A percentile compares a stretch with the other conserved stretches of the same genome.
Evolutionary conservation across 768 basidiomycete species (phyloP).

Genomic region (Daedaleopsis nitida): DNA sequence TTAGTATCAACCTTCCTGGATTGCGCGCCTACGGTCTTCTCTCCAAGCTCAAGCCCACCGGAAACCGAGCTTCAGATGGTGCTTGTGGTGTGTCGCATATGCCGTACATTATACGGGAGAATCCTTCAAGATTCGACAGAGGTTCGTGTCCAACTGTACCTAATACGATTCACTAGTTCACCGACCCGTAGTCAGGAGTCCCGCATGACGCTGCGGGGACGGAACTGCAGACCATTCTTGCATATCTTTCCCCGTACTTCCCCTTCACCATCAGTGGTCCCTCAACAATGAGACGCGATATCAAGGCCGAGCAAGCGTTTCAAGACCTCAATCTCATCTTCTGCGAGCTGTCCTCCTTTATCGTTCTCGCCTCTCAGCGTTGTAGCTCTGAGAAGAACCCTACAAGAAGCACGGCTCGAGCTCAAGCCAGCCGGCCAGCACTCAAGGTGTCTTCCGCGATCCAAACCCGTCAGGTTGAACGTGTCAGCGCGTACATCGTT

Average conservation of each 20-base stretch:
- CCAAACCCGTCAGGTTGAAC: conserved; percentile 40
- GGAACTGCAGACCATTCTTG: conserved; percentile 60
- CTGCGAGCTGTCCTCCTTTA: conserved; percentile 73
- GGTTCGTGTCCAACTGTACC: conserved; percentile 32
- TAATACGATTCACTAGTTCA: background rate
- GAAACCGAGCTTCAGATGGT: conserved; percentile 66
- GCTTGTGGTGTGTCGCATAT: conserved; percentile 56
- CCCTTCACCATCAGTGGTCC: conserved; percentile 59
- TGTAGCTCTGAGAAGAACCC: background rate
- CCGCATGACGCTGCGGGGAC: conserved; percentile 36
- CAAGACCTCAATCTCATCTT: conserved; percentile 76
- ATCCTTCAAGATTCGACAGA: conserved; percentile 47
- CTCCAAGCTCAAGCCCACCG: conserved; percentile 58
- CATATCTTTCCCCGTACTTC: conserved; percentile 82
- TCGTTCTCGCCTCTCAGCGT: conserved; percentile 42
- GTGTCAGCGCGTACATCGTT: conserved; percentile 62
- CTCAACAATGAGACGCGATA: conserved; percentile 43
- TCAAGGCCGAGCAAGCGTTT: conserved; percentile 65
- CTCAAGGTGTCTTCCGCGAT: conserved; percentile 11
- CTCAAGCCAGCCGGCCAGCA: background rate
- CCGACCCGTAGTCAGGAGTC: conserved; percentile 9
- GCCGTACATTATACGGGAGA: conserved; percentile 58
- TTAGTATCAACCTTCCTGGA: conserved; percentile 87
- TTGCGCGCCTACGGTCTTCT: conserved; percentile 80
- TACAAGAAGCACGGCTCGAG: background rate